Base-by-base conservation (phyloP, 75 land plant species). In the Selaginella tamariscina region DNA sequence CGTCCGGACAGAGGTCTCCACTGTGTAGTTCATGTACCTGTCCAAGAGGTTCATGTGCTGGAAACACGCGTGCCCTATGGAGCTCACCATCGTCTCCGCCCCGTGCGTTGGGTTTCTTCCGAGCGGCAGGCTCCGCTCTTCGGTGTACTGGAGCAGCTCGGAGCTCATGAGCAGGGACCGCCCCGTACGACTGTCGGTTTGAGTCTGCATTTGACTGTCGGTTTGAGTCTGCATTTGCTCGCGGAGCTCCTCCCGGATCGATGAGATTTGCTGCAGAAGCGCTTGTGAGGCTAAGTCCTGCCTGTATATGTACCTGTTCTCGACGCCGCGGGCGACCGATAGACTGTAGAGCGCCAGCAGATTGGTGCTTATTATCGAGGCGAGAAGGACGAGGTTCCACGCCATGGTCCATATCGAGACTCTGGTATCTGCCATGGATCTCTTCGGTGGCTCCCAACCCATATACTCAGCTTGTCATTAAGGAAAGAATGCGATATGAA, bases 1-100 rank as follows among this genome's bases (percentile, higher is more conserved):
- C 62, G 26, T 59, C 62, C 21, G 62, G 62, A n/a, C 62, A 59
- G 23, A 59, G 62, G 62, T 27, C 21, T n/a, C 62, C 8, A 59
- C 62, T 5, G 62, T 59, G 26, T 59, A 59, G 62, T 59, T 59
- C 62, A 59, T 59, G 62, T 59, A 59, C 8, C 18, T 59, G 62
- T 59, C 62, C 8, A 59, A n/a, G 26, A 59, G 62, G n/a, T 5
- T 23, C 26, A 23, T 59, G 26, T 59, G 62, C 23, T 23, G 62
- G 26, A 59, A 59, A n/a, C 62, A 59, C 8, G 62, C 62, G 21
- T 59, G 62, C 9, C 62, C 62, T 2, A 59, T 27, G 23, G 62
- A n/a, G 8, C n/a, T 9, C 8, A 59, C 26, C 62, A 59, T 59
- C 21, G 23, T 21, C 62, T 59, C 62, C 8, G 18, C 62, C 8